Conservation (phyloP, 2,329 filamentous ascomycete genomes). For the Diaporthe citriasiana region DNA sequence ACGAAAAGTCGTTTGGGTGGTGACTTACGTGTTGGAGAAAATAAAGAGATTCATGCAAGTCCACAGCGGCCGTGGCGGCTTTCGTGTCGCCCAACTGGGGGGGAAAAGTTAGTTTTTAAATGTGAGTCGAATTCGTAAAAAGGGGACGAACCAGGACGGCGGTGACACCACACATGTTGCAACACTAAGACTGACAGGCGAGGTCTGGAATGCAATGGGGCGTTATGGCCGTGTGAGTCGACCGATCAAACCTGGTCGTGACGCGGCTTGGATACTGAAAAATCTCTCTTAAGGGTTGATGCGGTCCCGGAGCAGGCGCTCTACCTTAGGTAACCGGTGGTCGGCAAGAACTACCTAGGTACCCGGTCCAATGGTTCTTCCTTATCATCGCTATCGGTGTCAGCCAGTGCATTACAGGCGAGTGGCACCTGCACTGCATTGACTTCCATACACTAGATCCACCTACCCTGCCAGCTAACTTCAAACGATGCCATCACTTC, state of each 20-base stretch:
- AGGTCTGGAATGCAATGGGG: conserved; percentile 17
- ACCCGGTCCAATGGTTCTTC: conserved; percentile 18
- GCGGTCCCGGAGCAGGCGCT: conserved; percentile 3
- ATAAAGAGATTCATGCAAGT: conserved; percentile 80
- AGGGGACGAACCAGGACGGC: conserved; percentile 69
- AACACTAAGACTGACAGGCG: conserved; percentile 13
- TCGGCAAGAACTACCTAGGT: not conserved
- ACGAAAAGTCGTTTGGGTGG: no score
- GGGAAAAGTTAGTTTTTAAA: not conserved
- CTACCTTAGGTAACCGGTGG: conserved; percentile 5
- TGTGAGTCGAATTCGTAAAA: not conserved
- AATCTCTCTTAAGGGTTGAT: conserved; percentile 10
- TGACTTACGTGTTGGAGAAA: conserved; percentile 69
- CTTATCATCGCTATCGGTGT: not conserved
- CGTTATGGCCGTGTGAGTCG: conserved; percentile 12
- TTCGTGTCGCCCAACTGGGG: conserved; percentile 54
- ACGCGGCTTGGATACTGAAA: conserved; percentile 3
- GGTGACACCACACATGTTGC: conserved; percentile 73
- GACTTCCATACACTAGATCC: not conserved
- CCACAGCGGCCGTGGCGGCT: conserved; percentile 54
- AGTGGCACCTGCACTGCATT: not conserved
- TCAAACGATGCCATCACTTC: no score
- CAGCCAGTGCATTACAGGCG: no score
- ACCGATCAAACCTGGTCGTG: conserved; percentile 16
- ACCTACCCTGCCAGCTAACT: no score